Conservation (phyloP, 352 stramenopile genomes). For the Phytopythium chamaehyphon region DNA sequence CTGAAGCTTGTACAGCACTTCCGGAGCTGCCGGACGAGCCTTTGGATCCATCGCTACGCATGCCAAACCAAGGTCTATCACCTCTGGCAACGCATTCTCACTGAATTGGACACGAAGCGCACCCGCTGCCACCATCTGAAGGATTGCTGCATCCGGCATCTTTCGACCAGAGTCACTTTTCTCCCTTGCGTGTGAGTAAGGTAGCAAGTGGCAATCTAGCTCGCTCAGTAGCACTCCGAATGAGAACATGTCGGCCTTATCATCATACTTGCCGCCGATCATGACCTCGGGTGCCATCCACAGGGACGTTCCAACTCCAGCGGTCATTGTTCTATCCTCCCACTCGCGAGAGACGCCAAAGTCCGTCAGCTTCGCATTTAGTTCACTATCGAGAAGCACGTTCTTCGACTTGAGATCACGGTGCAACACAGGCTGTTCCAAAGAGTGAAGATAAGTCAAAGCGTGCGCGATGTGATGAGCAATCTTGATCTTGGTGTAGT, state of each 20-base stretch:
- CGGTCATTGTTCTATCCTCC: too few relatives aligned
- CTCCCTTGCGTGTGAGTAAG: constrained; percentile 20
- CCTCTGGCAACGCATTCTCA: constrained; percentile 4
- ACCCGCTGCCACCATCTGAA: constrained; percentile 35
- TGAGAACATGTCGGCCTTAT: constrained; percentile 36
- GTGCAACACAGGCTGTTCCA: constrained; percentile 19
- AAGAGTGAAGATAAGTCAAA: constrained; percentile 41
- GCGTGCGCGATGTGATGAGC: constrained; percentile 22
- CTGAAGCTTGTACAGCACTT: constrained; percentile 39
- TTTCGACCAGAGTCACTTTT: constrained; percentile 7
- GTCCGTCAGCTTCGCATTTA: too few relatives aligned
- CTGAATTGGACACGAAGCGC: constrained; percentile 27
- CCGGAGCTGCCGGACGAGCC: constrained; percentile 27
- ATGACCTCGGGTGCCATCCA: constrained; percentile 19
- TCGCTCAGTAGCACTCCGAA: constrained; percentile 34
- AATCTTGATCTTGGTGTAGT: constrained; percentile 26
- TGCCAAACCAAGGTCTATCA: constrained; percentile 18
- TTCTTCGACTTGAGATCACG: constrained; percentile 75
- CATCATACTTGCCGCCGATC: constrained; percentile 19
- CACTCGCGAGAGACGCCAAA: too few relatives aligned
- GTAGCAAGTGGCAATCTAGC: constrained; percentile 23
- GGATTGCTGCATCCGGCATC: constrained; percentile 21
- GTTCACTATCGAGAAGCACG: constrained; percentile 36
- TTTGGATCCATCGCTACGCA: constrained; percentile 34
- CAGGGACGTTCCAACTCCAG: too few relatives aligned